These are phyloP conservation scores for Amaranthus cruentus DNA, from an alignment of 148 eudicot genomes.

Conservation along the genomic window DNA sequence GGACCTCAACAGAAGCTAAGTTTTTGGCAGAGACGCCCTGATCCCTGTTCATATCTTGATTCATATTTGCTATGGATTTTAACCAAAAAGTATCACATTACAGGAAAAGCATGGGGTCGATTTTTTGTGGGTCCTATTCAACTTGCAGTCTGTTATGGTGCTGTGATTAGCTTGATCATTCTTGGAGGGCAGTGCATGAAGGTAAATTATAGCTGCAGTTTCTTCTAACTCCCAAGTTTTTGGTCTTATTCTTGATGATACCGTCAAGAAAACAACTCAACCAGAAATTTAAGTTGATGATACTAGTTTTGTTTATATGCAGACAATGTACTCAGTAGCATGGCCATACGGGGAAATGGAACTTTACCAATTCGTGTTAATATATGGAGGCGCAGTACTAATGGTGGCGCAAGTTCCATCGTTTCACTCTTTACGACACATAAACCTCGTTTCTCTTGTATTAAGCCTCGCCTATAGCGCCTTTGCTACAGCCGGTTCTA, in stretches of 20 bases:
- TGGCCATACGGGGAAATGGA: slow-evolving; percentile 9
- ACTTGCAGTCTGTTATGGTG: slow-evolving; percentile 52
- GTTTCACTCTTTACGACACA: slow-evolving; percentile 5
- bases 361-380: neutral
- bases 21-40: too few relatives aligned
- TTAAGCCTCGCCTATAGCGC: slow-evolving; percentile 56
- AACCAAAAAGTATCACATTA: neutral
- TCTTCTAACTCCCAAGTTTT: too few relatives aligned
- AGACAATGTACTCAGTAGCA: neutral
- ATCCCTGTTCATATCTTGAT: neutral
- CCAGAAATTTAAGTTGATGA: too few relatives aligned
- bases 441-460: neutral
- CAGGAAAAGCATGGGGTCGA: slow-evolving; percentile 61
- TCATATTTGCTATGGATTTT: neutral
- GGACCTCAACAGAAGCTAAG: too few relatives aligned
- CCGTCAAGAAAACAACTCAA: too few relatives aligned
- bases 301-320: neutral
- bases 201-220: slow-evolving; percentile 24
- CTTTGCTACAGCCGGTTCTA: slow-evolving; percentile 53
- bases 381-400: slow-evolving; percentile 9
- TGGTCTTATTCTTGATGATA: too few relatives aligned
- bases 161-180: slow-evolving; percentile 50
- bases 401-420: slow-evolving; percentile 13
- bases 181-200: slow-evolving; percentile 77
- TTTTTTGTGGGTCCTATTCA: slow-evolving; percentile 73